These are phyloP conservation scores for Rubia balearica DNA, from an alignment of 305 asterid species.

Conservation along the genomic window DNA sequence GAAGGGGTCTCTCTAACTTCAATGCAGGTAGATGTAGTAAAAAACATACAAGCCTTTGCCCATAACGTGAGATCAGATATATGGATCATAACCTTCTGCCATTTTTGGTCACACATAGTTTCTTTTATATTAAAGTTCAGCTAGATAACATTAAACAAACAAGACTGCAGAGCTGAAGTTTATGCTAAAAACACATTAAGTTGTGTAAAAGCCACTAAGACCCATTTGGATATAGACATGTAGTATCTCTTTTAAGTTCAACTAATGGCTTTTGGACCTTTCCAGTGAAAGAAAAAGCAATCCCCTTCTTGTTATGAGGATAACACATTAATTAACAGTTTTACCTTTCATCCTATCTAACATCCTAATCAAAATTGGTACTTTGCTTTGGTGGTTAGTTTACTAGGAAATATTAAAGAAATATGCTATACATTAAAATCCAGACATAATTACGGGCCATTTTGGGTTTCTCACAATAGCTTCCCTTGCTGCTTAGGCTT, in stretches of 20 bases:
- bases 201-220: background rate
- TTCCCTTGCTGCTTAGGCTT: background rate
- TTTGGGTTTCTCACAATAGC: background rate
- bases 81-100: background rate
- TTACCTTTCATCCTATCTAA: background rate
- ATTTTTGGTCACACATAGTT: background rate
- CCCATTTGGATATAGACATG: background rate
- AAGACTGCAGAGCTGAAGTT: background rate
- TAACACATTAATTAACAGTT: background rate
- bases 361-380: background rate
- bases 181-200: background rate
- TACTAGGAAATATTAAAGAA: background rate
- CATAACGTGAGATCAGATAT: background rate
- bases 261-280: background rate
- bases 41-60: background rate
- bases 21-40: background rate
- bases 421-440: background rate
- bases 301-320: background rate
- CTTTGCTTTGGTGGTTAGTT: background rate
- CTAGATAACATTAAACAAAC: background rate
- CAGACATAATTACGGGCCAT: background rate
- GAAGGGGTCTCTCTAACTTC: background rate
- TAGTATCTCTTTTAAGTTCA: background rate
- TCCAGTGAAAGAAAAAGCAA: background rate
- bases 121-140: background rate